Conservation (phyloP, 371 early-diverging fungal species). For the Mucor velutinosus region DNA sequence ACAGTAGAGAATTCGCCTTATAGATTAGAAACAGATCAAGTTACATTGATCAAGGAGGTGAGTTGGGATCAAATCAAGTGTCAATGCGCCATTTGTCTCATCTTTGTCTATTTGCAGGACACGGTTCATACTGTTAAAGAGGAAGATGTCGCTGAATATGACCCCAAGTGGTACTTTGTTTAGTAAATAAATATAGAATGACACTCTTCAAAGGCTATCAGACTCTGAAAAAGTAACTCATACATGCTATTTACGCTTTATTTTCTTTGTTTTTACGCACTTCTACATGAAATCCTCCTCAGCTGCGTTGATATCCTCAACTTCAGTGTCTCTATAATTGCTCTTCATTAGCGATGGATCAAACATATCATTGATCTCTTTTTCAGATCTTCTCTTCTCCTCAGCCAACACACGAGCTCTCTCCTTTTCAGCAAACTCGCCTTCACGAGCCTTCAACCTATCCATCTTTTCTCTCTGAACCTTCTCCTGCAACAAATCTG, state of each 20-base stretch:
- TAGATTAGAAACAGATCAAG: constrained; percentile 2
- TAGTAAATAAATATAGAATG: background rate
- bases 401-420: constrained; percentile 33
- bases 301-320: constrained; percentile 59
- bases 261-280: background rate
- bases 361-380: constrained; percentile 59
- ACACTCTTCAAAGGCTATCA: background rate
- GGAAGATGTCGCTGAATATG: constrained; percentile 10
- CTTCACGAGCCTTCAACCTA: constrained; percentile 46
- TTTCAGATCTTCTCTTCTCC: constrained; percentile 49
- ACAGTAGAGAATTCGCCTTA: constrained; percentile 21
- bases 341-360: constrained; percentile 61
- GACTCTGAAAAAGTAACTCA: no score
- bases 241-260: background rate
- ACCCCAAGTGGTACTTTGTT: constrained; percentile 23
- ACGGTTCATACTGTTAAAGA: background rate
- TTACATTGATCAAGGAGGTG: background rate
- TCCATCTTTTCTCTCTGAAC: constrained; percentile 63
- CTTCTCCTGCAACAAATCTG: constrained; percentile 79
- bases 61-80: background rate
- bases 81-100: background rate
- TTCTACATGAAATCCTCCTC: constrained; percentile 79
- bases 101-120: background rate
- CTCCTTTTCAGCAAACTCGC: constrained; percentile 57
- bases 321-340: constrained; percentile 59